Evolutionary conservation across 2,329 filamentous ascomycete genomes (phyloP), one percentile per base, ranked within the genome.

Genomic region (Xylariaceae sp.): DNA sequence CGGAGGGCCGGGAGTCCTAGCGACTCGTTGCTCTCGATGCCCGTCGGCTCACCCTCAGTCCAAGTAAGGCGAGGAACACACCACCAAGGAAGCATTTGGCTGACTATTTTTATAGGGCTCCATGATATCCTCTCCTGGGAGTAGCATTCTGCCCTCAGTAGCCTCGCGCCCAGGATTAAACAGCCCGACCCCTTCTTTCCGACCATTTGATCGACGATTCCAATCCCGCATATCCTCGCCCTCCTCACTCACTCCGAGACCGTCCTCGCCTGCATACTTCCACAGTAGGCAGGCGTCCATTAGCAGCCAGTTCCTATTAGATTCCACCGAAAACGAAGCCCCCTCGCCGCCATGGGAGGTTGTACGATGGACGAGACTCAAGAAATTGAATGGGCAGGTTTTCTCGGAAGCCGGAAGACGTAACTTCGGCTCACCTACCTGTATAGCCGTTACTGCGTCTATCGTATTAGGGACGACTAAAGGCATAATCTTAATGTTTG

Each of bases 391-490:
- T 20, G 86, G 85, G 0, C 91, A 98, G 72, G 87, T 90, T 2
- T 98, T 98, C 72, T 96, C 93, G 2, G 96, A 99, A 73, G 84
- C 88, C 43, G 95, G 93, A 37, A 95, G 87, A 75, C 88, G 95
- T 59, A 97, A 90, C 73, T 98, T 97, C 78, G 96, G 95, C 23
- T 83, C 87, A 41, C 92, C 93, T 20, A 97, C 93, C 0, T 97
- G 92, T 75, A 82, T 98, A 67, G 88, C 89, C 41, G 89, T 97
- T 46, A 93, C 93, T 61, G 90, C 93, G 2, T 87, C 88, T 7
- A 96, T 99, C 66, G 90, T 93, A 14, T 76, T 99, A 50, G 95
- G 95, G 21, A 99, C 96, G 0, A 90, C 91, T 2, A 98, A 96
- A 74, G 95, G 96, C 51, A 88, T 97, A 73, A 89, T 98, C 54